Evolutionary conservation across 352 stramenopile species (phyloP).

Genomic region (Phytophthora crassamura): DNA sequence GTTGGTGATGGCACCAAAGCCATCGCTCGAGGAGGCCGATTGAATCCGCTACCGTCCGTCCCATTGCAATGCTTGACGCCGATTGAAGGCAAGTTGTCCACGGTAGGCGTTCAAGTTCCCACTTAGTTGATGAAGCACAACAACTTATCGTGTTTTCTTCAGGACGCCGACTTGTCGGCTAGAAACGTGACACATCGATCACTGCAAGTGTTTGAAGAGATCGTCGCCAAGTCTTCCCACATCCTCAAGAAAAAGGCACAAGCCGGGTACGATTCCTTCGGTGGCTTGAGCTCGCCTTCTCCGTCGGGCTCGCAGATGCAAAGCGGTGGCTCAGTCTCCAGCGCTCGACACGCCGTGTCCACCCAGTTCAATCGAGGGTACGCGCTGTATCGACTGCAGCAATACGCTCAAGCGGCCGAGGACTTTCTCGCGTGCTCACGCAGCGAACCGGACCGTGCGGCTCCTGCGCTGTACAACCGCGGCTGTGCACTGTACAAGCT

Average conservation of each 20-base stretch:
- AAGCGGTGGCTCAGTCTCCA: constrained; percentile 24
- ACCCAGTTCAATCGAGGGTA: constrained; percentile 65
- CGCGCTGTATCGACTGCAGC: constrained; percentile 56
- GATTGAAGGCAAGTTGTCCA: constrained; percentile 45
- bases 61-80: constrained; percentile 45
- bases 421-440: constrained; percentile 64
- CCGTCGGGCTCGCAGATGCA: constrained; percentile 1
- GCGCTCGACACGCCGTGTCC: constrained; percentile 44
- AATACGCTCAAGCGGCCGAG: constrained; percentile 52
- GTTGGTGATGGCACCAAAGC: constrained; percentile 2
- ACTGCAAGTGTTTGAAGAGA: constrained; percentile 38
- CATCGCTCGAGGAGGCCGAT: constrained; percentile 8
- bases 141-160: background rate
- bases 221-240: constrained; percentile 40
- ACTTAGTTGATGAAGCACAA: background rate
- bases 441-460: constrained; percentile 45
- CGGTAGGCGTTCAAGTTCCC: constrained; percentile 13
- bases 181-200: constrained; percentile 52
- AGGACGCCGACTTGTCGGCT: constrained; percentile 60
- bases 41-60: constrained; percentile 26
- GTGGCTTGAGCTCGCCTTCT: constrained; percentile 6
- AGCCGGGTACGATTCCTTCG: constrained; percentile 9
- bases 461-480: constrained; percentile 64
- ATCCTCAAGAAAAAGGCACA: constrained; percentile 54
- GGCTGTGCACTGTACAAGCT: constrained; percentile 67